A percentile compares a stretch with the other conserved stretches of the same genome.
These are phyloP conservation scores for Geranium incanum DNA, from an alignment of 441 rosid genomes.

Conservation along the genomic window DNA sequence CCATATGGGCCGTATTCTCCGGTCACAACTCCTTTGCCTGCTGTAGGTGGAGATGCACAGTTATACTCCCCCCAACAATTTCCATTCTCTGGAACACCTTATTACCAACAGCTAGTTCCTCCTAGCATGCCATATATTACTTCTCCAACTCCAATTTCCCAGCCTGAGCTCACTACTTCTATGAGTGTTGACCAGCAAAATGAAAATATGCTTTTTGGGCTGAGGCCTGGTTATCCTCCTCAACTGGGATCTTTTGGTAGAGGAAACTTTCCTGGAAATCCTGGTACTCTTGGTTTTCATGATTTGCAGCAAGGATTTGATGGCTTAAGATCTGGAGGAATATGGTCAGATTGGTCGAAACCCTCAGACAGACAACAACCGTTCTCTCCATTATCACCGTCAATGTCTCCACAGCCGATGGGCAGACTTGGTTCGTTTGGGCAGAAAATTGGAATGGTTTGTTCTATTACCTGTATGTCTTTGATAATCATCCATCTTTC, in stretches of 20 bases:
- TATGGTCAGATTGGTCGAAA: slow-evolving; percentile 75
- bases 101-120: slow-evolving; percentile 66
- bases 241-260: slow-evolving; percentile 51
- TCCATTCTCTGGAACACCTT: slow-evolving; percentile 49
- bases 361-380: slow-evolving; percentile 62
- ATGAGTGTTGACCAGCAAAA: slow-evolving; percentile 54
- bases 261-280: slow-evolving; percentile 38
- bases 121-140: slow-evolving; percentile 49
- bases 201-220: slow-evolving; percentile 40
- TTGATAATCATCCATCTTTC: slow-evolving; percentile 1
- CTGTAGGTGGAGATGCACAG: slow-evolving; percentile 48
- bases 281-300: slow-evolving; percentile 46
- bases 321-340: slow-evolving; percentile 60
- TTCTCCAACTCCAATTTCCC: slow-evolving; percentile 43
- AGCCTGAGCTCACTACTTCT: slow-evolving; percentile 48
- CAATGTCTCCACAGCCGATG: slow-evolving; percentile 53
- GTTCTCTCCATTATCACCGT: slow-evolving; percentile 39
- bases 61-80: slow-evolving; percentile 49
- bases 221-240: slow-evolving; percentile 46
- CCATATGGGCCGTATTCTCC: slow-evolving; percentile 68
- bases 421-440: slow-evolving; percentile 41
- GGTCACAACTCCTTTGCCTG: slow-evolving; percentile 50
- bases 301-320: slow-evolving; percentile 70
- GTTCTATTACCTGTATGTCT: slow-evolving; percentile 16
- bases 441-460: slow-evolving; percentile 44